phyloP scores from a whole-genome alignment of 345 rosid species.

The Murraya koenigii region DNA sequence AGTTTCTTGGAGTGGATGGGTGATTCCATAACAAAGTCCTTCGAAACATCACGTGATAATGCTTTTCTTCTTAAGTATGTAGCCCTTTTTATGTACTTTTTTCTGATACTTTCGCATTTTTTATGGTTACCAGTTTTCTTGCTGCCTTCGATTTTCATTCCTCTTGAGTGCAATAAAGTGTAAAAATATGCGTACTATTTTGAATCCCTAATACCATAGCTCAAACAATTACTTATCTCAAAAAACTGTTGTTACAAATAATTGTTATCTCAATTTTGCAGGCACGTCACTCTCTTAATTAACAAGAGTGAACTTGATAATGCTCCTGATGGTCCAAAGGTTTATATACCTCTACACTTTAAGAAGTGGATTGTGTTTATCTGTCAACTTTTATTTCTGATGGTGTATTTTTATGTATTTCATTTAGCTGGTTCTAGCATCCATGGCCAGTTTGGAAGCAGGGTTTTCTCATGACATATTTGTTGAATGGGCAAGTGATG shows the following conservation, averaged over 20 bases:
- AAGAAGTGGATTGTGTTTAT: constrained; percentile 4
- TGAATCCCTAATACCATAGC: neutral
- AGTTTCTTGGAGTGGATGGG: constrained; percentile 99
- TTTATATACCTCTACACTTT: constrained; percentile 22
- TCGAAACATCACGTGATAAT: constrained; percentile 95
- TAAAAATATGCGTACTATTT: neutral
- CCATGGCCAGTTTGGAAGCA: constrained; percentile 97
- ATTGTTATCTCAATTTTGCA: constrained; percentile 34
- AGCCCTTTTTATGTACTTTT: neutral
- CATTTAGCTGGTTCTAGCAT: constrained; percentile 82
- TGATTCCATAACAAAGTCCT: constrained; percentile 92
- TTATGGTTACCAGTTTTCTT: neutral
- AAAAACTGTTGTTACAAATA: neutral
- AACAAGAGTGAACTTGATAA: constrained; percentile 89
- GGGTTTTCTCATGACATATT: constrained; percentile 97
- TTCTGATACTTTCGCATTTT: neutral
- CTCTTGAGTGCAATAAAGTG: constrained; percentile 1
- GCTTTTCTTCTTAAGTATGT: constrained; percentile 88
- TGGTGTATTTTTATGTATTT: constrained; percentile 18
- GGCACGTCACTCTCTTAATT: constrained; percentile 77
- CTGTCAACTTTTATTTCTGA: constrained; percentile 4
- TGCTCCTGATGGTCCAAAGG: constrained; percentile 94
- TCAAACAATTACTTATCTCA: neutral
- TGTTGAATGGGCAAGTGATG: constrained; percentile 92
- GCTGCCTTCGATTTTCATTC: neutral